A percentile compares a stretch with the other conserved stretches of the same genome.
Evolutionary conservation across 148 eudicot genomes (phyloP).

Genomic region (Selenicereus undatus): DNA sequence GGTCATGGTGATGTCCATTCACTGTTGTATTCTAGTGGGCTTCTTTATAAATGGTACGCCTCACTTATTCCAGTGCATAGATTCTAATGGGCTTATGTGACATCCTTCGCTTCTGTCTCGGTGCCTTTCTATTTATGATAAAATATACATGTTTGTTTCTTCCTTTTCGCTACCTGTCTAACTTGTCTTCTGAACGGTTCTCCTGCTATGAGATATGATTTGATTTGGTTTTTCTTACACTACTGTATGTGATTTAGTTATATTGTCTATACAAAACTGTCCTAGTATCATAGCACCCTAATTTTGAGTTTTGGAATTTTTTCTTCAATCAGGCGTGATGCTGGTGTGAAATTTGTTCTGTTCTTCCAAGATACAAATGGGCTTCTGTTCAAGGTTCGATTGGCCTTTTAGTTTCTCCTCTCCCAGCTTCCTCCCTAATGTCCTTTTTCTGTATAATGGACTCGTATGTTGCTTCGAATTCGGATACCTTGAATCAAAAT

Average conservation of each 20-base stretch:
- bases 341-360: conserved; percentile 87
- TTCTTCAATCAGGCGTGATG: conserved; percentile 56
- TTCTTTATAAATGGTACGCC: conserved; percentile 63
- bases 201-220: not conserved
- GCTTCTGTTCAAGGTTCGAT: conserved; percentile 85
- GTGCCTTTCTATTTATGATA: not conserved
- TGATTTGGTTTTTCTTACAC: not conserved
- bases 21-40: conserved; percentile 77
- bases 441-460: not conserved
- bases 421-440: not conserved
- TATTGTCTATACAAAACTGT: not conserved
- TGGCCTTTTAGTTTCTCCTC: conserved; percentile 3
- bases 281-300: not conserved
- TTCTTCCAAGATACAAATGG: conserved; percentile 99
- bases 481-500: not conserved
- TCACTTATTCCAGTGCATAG: not conserved
- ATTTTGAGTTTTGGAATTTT: conserved; percentile 11
- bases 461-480: not conserved
- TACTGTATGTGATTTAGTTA: too few species aligned
- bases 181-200: not conserved
- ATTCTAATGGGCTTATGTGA: not conserved
- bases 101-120: not conserved
- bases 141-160: not conserved
- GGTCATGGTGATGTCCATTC: conserved; percentile 99
- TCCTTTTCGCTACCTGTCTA: not conserved